Base-by-base conservation (phyloP, 2,329 filamentous ascomycete species). In the Ceratocystis smalleyi region DNA sequence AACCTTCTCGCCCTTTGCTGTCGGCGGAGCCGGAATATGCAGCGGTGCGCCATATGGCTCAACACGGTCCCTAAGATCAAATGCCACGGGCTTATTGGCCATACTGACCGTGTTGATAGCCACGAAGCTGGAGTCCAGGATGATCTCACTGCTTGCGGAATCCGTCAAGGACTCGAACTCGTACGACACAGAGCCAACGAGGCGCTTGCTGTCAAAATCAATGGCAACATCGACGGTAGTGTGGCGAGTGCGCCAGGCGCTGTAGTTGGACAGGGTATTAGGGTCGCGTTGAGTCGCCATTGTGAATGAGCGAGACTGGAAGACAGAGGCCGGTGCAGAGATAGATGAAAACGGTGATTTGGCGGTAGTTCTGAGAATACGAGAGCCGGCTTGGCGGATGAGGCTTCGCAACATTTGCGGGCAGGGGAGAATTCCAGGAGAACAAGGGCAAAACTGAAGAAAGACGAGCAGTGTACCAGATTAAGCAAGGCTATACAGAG, bases 181-280 rank as follows among this genome's bases (percentile, higher is more conserved):
- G 67, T 96, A 80, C 45, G 84, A 77, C 27, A 96, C 89, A 68
- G 82, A 86, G 27, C 94, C 94, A 67, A 81, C 82, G 68, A 97
- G 80, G 64, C 82, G 80, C 77, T 90, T 88, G 71, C 84, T 80
- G 67, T 87, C 82, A 73, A 97, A 99, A 71, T 95, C 85, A 70
- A 97, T 85, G 69, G 84, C 83, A 71, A 96, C 83, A 73, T 88
- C 84, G 65, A 89, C 88, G 22, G 83, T 86, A 22, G 90, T 94
- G 77, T 96, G 91, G 72, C 81, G 85, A 19, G 89, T 96, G 67
- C 83, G 79, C 85, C 90, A 96, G 64, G 87, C 85, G 74, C 89
- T 85, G 75, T 96, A 96, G 78, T 97, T 97, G 72, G 89, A 88
- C 66, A 94, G 77, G 30, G 94, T 96, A 74, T 91, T 95, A 63